Percentiles rank a stretch among this genome's conserved stretches.
These are phyloP conservation scores for Thamnidium elegans DNA, from an alignment of 192 early-diverging fungal genomes.

Conservation along the genomic window DNA sequence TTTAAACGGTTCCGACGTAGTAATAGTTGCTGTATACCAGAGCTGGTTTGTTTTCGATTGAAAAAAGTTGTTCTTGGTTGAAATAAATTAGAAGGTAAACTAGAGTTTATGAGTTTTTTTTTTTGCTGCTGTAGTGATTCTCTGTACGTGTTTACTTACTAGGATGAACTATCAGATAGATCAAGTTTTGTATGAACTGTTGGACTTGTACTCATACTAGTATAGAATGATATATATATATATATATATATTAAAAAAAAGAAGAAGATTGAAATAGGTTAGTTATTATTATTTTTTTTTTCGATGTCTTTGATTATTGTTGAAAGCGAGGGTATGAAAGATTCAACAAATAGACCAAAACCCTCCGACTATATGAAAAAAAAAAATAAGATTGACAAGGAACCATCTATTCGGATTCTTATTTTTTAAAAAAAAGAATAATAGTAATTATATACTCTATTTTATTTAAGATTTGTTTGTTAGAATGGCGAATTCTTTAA, in stretches of 20 bases:
- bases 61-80: conserved; percentile 4
- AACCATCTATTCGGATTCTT: too few species aligned
- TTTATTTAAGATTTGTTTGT: too few species aligned
- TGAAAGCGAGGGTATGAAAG: too few species aligned
- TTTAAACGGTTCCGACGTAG: conserved; percentile 21
- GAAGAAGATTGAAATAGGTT: background rate
- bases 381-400: too few species aligned
- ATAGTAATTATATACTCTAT: too few species aligned
- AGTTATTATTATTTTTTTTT: background rate
- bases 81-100: conserved; percentile 15
- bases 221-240: conserved; percentile 10
- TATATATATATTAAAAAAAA: conserved; percentile 13
- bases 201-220: background rate
- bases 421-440: too few species aligned
- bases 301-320: too few species aligned
- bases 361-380: too few species aligned
- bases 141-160: background rate
- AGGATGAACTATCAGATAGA: conserved; percentile 3
- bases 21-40: conserved; percentile 13
- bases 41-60: background rate
- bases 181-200: conserved; percentile 8
- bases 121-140: too few species aligned
- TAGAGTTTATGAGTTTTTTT: background rate
- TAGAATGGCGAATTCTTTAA: background rate
- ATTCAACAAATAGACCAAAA: too few species aligned